Conservation (phyloP, 805 yeast genomes). For the Saturnispora diversa region DNA sequence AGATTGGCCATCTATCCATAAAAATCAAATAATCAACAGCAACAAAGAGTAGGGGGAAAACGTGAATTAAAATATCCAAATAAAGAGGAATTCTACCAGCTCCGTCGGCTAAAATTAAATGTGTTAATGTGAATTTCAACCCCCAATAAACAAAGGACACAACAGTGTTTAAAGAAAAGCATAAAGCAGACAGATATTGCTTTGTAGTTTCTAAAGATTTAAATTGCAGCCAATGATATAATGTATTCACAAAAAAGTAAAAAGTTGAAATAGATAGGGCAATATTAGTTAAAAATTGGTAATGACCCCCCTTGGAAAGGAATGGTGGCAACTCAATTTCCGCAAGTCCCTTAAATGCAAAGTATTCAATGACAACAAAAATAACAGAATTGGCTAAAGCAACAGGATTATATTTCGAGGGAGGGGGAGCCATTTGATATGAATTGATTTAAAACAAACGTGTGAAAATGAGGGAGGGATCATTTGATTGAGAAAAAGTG, state of each 20-base stretch:
- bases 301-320: constrained; percentile 52
- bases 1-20: constrained; percentile 38
- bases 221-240: constrained; percentile 31
- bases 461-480: background rate
- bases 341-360: constrained; percentile 15
- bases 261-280: constrained; percentile 42
- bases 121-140: constrained; percentile 43
- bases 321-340: constrained; percentile 38
- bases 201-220: constrained; percentile 23
- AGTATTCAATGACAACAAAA: constrained; percentile 12
- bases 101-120: constrained; percentile 36
- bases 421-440: background rate
- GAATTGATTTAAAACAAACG: background rate
- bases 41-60: constrained; percentile 48
- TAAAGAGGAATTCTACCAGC: constrained; percentile 35
- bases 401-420: background rate
- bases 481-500: background rate
- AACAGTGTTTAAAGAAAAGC: constrained; percentile 49
- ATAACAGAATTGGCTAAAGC: constrained; percentile 2
- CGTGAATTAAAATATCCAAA: constrained; percentile 52
- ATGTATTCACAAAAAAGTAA: constrained; percentile 33
- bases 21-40: constrained; percentile 46
- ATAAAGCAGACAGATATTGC: constrained; percentile 42
- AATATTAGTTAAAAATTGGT: constrained; percentile 67
- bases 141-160: constrained; percentile 68